Conservation (phyloP, 2,329 filamentous ascomycete species). For the Penicillium glabrum region DNA sequence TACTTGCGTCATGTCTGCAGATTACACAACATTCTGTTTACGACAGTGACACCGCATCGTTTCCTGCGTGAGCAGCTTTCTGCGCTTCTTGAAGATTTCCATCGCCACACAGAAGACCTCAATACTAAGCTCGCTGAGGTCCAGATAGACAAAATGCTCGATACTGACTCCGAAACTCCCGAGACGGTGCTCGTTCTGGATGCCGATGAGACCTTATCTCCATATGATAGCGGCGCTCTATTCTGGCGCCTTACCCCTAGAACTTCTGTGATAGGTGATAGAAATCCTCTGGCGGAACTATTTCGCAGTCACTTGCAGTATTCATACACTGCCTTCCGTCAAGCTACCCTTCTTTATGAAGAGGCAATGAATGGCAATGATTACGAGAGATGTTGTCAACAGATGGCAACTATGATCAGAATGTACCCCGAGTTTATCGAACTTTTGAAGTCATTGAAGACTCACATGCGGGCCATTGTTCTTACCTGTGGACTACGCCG, state of each 20-base stretch:
- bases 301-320: background rate
- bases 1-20: constrained; percentile 48
- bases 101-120: constrained; percentile 32
- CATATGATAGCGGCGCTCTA: background rate
- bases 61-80: background rate
- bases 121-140: background rate
- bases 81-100: constrained; percentile 37
- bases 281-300: background rate
- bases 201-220: background rate
- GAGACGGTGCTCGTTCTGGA: background rate
- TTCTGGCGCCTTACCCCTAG: background rate
- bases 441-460: too few species aligned
- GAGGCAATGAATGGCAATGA: constrained; percentile 36
- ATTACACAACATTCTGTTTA: constrained; percentile 50
- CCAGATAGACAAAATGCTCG: background rate
- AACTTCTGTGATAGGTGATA: too few species aligned
- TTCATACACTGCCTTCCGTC: constrained; percentile 56
- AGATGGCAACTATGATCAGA: constrained; percentile 42
- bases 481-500: too few species aligned
- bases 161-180: too few species aligned
- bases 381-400: constrained; percentile 49
- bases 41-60: constrained; percentile 18
- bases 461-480: too few species aligned
- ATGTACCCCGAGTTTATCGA: constrained; percentile 51
- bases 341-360: constrained; percentile 56